Percentiles rank a stretch among this genome's conserved stretches.
These are phyloP conservation scores for Saccharomycopsis sp. DNA, from an alignment of 805 yeast genomes.

Conservation along the genomic window DNA sequence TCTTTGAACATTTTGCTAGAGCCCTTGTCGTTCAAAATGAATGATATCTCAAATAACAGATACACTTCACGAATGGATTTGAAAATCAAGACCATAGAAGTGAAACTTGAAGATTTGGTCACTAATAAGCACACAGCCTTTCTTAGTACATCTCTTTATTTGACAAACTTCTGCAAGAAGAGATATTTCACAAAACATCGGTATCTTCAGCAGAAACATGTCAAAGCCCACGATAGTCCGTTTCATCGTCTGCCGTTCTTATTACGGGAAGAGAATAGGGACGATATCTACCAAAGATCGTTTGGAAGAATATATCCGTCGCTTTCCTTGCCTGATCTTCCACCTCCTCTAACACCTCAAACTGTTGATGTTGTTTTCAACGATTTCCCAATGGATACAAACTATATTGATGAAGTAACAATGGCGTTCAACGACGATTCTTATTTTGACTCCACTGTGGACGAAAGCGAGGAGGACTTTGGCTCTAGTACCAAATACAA, in stretches of 20 bases:
- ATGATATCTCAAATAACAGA: constrained; percentile 64
- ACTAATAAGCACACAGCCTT: constrained; percentile 30
- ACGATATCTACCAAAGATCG: constrained; percentile 39
- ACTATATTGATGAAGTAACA: background rate
- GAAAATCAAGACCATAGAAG: constrained; percentile 40
- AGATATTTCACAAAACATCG: constrained; percentile 40
- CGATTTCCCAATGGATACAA: constrained; percentile 28
- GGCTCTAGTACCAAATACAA: constrained; percentile 6
- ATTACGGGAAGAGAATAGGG: constrained; percentile 44
- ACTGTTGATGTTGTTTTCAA: constrained; percentile 39
- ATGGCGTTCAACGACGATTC: constrained; percentile 17
- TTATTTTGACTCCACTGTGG: constrained; percentile 20
- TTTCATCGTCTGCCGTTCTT: constrained; percentile 75
- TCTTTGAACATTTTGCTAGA: constrained; percentile 24
- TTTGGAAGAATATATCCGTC: constrained; percentile 53
- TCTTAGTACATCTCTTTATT: constrained; percentile 49
- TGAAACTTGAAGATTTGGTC: constrained; percentile 28
- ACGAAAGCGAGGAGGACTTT: constrained; percentile 19
- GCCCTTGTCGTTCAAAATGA: constrained; percentile 36
- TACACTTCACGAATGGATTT: constrained; percentile 52
- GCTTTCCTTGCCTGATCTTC: constrained; percentile 54
- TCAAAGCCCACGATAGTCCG: constrained; percentile 71
- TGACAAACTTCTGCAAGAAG: constrained; percentile 55
- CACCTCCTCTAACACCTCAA: constrained; percentile 49
- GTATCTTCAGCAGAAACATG: constrained; percentile 54